Evolutionary conservation across 2,329 filamentous ascomycete genomes (phyloP), one percentile per base, ranked within the genome.

Genomic region (Cryphonectria nitschkei): DNA sequence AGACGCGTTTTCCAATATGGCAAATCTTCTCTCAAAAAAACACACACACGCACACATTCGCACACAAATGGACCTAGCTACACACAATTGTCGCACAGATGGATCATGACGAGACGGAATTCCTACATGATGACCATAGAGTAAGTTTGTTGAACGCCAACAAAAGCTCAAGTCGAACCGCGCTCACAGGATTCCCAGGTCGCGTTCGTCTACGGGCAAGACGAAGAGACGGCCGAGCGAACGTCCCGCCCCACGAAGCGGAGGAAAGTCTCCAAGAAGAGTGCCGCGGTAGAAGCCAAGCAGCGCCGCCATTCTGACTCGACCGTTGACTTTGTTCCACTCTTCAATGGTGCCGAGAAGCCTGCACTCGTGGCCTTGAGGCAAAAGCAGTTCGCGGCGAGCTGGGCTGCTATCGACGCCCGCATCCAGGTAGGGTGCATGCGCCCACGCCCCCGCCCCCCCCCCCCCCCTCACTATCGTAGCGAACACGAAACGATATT

Each of bases 361-460:
- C 75, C 82, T 2, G 82, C 82, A 43, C 84, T 82, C 68, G 83
- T 87, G 32, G 78, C 78, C 9, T 80, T 89, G 67, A 86, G 93
- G 32, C 84, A 89, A 77, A 80, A 84, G 62, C 82, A 88, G 3
- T 95, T 90, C 78, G 81, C 88, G 66, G 80, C 84, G 68, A 83
- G 88, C 65, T 96, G 93, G 93, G 80, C 82, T 2, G 81, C 84
- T 54, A 87, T 93, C 74, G 87, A 93, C 72, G 78, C 81, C 62
- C 86, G 88, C 37, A 90, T 95, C 66, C 86, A 91, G 79, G 88
- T 88, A 75, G 66, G 78, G 39, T 7, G 5, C 39, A 34, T 34
- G 39, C 39, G 9, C 7, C 39, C 39, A 26, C 26, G 26, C 7
- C 39, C 39, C 39, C 34, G 1, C 6, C 6, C 6, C 34, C 39